Conservation (phyloP, 2,329 filamentous ascomycete species). For the Helotiales sp. region DNA sequence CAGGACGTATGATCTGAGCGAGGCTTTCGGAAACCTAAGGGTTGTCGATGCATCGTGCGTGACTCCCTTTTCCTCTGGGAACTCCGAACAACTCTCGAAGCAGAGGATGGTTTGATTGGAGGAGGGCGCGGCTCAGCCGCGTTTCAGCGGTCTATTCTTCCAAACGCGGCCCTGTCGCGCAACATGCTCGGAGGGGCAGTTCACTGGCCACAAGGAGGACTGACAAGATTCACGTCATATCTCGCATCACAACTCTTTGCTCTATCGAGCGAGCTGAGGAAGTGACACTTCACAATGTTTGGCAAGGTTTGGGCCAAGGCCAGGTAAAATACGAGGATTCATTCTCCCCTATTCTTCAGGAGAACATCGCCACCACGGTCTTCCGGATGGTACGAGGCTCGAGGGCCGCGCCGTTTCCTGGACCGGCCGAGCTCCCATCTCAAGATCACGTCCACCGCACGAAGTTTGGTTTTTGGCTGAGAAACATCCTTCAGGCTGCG, state of each 20-base stretch:
- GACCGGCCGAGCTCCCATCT: neutral
- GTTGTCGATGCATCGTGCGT: too few species aligned
- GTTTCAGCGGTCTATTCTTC: too few species aligned
- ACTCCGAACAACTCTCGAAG: constrained; percentile 9
- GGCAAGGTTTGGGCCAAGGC: constrained; percentile 6
- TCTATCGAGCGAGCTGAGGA: neutral
- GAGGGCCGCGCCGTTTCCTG: constrained; percentile 5
- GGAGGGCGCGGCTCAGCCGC: constrained; percentile 12
- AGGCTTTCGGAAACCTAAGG: constrained; percentile 10
- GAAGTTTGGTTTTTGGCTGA: constrained; percentile 1
- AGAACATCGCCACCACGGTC: constrained; percentile 1
- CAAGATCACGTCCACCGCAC: neutral
- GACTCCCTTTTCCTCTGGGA: constrained; percentile 11
- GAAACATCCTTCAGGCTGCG: constrained; percentile 12
- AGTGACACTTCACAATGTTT: neutral
- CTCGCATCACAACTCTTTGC: constrained; percentile 1
- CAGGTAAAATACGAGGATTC: neutral
- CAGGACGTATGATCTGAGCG: constrained; percentile 16
- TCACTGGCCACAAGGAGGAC: neutral
- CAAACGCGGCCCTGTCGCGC: constrained; percentile 28
- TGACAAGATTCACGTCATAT: constrained; percentile 14
- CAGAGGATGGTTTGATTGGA: constrained; percentile 21
- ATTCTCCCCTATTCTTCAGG: neutral
- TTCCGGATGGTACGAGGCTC: neutral
- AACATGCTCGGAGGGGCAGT: constrained; percentile 6